These are phyloP conservation scores for Talaromyces piceae DNA, from an alignment of 2,329 filamentous ascomycete species.

Conservation along the genomic window DNA sequence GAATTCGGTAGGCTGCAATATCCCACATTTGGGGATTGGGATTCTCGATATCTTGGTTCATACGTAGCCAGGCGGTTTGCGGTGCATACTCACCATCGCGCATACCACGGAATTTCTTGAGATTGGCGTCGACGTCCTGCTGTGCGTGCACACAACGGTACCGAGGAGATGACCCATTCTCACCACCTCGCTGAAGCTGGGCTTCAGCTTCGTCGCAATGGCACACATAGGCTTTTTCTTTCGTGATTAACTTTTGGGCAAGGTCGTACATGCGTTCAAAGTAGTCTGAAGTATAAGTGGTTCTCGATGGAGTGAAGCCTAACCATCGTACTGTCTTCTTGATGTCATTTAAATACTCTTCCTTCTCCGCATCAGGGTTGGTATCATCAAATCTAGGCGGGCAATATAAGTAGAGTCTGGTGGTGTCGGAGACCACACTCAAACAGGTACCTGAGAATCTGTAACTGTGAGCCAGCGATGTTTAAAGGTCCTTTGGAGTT, in stretches of 20 bases:
- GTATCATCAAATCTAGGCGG: constrained; percentile 98
- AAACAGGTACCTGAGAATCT: too few relatives aligned
- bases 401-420: too few relatives aligned
- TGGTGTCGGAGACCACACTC: too few relatives aligned
- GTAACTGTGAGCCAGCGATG: neutral
- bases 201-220: constrained; percentile 57
- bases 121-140: constrained; percentile 64
- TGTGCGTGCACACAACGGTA: constrained; percentile 75
- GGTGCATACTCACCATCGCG: constrained; percentile 83
- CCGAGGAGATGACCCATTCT: constrained; percentile 55
- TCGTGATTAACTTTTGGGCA: constrained; percentile 72
- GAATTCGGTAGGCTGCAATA: constrained; percentile 77
- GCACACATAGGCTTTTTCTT: constrained; percentile 71
- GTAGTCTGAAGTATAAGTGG: constrained; percentile 86
- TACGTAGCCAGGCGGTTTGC: constrained; percentile 74
- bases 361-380: constrained; percentile 88
- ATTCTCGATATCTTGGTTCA: constrained; percentile 80
- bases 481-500: neutral
- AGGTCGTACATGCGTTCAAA: constrained; percentile 83
- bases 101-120: constrained; percentile 83
- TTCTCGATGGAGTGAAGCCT: constrained; percentile 67
- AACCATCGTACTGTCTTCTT: constrained; percentile 82
- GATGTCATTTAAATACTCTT: constrained; percentile 83
- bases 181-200: constrained; percentile 72
- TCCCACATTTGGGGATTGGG: constrained; percentile 97